phyloP scores from a whole-genome alignment of 1,284 basidiomycete species.

The Marasmius fiardii region DNA sequence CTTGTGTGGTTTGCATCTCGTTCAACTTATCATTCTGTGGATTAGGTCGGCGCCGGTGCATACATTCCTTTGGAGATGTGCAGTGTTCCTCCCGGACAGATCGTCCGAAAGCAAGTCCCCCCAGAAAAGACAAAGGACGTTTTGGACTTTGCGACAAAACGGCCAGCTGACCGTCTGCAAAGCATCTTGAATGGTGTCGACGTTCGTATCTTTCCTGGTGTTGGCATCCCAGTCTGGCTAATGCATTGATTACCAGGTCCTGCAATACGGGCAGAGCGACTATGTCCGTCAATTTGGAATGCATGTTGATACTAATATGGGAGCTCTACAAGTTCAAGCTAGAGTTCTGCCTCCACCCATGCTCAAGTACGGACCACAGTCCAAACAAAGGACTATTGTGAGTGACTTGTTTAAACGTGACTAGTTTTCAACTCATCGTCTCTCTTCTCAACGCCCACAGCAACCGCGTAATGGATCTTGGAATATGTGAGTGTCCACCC shows the following conservation, averaged over 20 bases:
- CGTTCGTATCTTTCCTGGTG: constrained; percentile 25
- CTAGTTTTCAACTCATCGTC: neutral
- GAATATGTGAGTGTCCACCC: constrained; percentile 52
- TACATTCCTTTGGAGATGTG: constrained; percentile 56
- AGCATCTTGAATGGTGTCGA: constrained; percentile 45
- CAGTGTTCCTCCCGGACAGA: constrained; percentile 48
- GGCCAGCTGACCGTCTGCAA: constrained; percentile 41
- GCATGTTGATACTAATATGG: constrained; percentile 42
- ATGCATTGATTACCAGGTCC: constrained; percentile 37
- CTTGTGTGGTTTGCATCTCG: neutral
- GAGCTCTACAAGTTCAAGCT: constrained; percentile 52
- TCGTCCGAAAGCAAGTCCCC: constrained; percentile 50
- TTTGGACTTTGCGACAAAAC: constrained; percentile 55
- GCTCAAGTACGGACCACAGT: constrained; percentile 54
- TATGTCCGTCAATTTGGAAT: constrained; percentile 70
- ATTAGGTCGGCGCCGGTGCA: constrained; percentile 50
- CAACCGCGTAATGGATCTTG: constrained; percentile 37
- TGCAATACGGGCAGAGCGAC: constrained; percentile 69
- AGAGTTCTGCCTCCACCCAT: constrained; percentile 33
- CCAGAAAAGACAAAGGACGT: constrained; percentile 51
- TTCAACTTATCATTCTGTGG: neutral
- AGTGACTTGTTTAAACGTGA: constrained; percentile 19
- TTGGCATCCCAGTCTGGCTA: neutral
- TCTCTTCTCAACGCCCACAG: neutral
- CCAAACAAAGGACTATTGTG: constrained; percentile 51